Conservation (phyloP, 306 rosid genomes). For the Quercus parvula region DNA sequence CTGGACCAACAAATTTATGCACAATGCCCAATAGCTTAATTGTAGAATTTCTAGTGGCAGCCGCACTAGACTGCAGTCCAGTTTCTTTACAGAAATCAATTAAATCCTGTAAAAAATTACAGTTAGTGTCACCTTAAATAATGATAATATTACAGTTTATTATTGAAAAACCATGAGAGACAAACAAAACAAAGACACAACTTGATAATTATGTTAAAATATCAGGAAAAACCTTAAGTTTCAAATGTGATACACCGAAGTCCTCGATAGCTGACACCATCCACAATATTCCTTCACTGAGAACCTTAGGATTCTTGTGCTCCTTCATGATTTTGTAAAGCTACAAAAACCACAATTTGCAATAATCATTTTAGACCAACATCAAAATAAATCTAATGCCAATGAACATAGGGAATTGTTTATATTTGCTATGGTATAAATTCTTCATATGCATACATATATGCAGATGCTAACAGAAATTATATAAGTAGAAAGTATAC, state of each 20-base stretch:
- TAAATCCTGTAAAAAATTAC: constrained; percentile 64
- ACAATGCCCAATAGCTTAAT: constrained; percentile 87
- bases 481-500: constrained; percentile 24
- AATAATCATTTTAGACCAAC: neutral
- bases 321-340: constrained; percentile 94
- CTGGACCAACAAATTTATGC: constrained; percentile 99
- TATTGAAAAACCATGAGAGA: neutral
- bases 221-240: constrained; percentile 70
- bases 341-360: constrained; percentile 29
- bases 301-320: constrained; percentile 99
- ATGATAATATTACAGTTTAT: neutral
- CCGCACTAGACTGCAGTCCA: constrained; percentile 95
- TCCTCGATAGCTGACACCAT: constrained; percentile 97
- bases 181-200: neutral
- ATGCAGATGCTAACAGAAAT: neutral
- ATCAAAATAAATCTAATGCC: constrained; percentile 12
- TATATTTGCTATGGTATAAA: neutral
- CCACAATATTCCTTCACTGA: constrained; percentile 95
- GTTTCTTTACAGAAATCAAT: constrained; percentile 91
- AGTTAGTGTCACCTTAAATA: constrained; percentile 7
- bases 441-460: neutral
- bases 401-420: neutral
- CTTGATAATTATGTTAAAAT: neutral
- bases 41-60: constrained; percentile 94
- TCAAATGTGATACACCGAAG: constrained; percentile 81